Evolutionary conservation across 768 basidiomycete genomes (phyloP).

Genomic region (Suillus ampliporus): DNA sequence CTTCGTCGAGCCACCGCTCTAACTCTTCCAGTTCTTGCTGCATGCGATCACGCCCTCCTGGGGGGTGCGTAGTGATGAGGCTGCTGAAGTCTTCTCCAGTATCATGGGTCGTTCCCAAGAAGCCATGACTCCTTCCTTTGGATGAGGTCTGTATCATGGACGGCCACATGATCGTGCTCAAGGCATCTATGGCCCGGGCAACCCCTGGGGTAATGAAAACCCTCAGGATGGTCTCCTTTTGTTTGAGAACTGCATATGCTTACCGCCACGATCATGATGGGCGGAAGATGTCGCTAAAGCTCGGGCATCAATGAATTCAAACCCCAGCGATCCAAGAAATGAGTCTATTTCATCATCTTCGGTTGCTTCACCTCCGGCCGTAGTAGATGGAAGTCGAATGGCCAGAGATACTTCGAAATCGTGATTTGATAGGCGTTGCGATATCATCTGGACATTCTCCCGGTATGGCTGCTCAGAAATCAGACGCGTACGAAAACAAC

Average conservation of each 20-base stretch:
- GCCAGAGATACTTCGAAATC: conserved; percentile 78
- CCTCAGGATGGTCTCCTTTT: not conserved
- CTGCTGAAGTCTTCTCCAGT: conserved; percentile 10
- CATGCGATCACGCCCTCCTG: conserved; percentile 40
- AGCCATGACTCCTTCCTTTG: conserved; percentile 1
- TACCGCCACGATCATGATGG: conserved; percentile 23
- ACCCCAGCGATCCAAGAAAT: conserved; percentile 70
- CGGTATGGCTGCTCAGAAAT: conserved; percentile 54
- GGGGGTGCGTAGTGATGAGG: conserved; percentile 7
- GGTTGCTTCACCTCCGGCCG: conserved; percentile 48
- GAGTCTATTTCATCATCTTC: conserved; percentile 57
- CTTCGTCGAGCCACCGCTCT: conserved; percentile 65
- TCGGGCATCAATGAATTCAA: conserved; percentile 71
- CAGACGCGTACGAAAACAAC: not conserved
- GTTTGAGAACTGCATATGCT: conserved; percentile 1
- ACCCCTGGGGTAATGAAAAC: conserved; percentile 44
- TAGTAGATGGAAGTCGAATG: conserved; percentile 52
- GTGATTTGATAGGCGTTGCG: conserved; percentile 51
- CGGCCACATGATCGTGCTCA: conserved; percentile 91
- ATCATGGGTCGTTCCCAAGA: conserved; percentile 1
- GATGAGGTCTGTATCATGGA: conserved; percentile 58
- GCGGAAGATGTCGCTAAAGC: conserved; percentile 13
- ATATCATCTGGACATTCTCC: conserved; percentile 57
- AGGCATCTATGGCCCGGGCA: conserved; percentile 74
- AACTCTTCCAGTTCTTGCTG: conserved; percentile 62